Conservation (phyloP, 768 basidiomycete species). For the Rhizopogon sp. region DNA sequence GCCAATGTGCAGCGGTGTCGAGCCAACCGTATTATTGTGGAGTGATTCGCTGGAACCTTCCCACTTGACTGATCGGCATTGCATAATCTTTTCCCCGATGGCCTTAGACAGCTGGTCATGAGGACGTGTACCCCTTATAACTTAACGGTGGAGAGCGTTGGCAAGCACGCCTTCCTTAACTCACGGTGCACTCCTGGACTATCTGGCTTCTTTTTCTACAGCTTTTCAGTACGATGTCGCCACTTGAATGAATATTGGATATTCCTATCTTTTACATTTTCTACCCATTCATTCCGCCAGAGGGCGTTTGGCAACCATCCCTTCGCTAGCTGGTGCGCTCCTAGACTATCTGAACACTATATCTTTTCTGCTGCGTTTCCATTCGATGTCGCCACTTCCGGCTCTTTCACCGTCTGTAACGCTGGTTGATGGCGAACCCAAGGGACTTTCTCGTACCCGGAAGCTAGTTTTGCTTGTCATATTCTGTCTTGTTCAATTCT, state of each 20-base stretch:
- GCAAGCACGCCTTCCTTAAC: no score
- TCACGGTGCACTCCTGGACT: no score
- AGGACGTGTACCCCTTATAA: background rate
- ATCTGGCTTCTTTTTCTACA: no score
- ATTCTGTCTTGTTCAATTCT: conserved; percentile 37
- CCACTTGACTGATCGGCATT: no score
- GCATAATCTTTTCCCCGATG: no score
- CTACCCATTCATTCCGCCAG: background rate
- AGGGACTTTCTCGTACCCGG: conserved; percentile 16
- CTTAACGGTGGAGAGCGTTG: no score
- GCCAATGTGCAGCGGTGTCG: no score
- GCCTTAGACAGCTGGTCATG: background rate
- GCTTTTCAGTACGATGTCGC: no score
- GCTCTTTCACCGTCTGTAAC: background rate
- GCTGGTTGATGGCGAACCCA: conserved; percentile 1
- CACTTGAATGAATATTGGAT: no score
- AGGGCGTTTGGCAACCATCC: background rate
- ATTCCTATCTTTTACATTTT: no score
- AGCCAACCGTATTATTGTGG: no score
- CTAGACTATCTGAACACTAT: background rate
- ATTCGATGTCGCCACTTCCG: conserved; percentile 8
- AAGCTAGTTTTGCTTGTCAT: conserved; percentile 28
- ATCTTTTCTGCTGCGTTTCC: background rate
- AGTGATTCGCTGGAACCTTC: no score
- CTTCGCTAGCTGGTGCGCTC: background rate